Percentiles rank a stretch among this genome's conserved stretches.
Conservation (phyloP, 257 asterid genomes). For the Prunella vulgaris region DNA sequence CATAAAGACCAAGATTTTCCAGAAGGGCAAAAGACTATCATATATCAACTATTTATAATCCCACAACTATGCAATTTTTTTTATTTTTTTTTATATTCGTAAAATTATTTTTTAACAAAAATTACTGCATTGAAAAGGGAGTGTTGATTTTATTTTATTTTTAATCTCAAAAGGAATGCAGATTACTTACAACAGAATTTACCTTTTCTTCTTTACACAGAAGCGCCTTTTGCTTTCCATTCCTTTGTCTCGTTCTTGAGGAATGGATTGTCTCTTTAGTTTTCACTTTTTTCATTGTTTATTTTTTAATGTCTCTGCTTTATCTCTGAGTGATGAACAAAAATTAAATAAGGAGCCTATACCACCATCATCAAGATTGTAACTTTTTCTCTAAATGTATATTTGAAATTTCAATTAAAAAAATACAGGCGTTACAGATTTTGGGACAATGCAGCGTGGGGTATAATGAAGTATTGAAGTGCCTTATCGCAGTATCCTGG, state of each 20-base stretch:
- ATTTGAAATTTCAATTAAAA: conserved; percentile 12
- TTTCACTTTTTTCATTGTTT: conserved; percentile 14
- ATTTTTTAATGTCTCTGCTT: not conserved
- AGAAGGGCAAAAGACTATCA: not conserved
- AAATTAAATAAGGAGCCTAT: conserved; percentile 16
- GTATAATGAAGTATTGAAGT: not conserved
- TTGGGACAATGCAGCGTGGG: conserved; percentile 10
- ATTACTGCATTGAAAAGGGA: not conserved
- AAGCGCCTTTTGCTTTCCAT: conserved; percentile 41
- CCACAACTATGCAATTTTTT: not conserved
- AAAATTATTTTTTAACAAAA: too few species aligned
- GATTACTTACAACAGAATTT: conserved; percentile 26
- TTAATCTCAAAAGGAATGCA: not conserved
- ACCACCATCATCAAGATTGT: not conserved
- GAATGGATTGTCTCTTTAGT: conserved; percentile 24
- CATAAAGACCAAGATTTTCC: conserved; percentile 17
- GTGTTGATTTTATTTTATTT: not conserved
- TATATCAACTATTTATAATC: not conserved
- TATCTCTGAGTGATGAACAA: not conserved
- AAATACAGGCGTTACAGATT: not conserved
- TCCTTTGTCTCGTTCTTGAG: conserved; percentile 29
- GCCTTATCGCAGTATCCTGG: too few species aligned
- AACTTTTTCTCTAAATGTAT: not conserved
- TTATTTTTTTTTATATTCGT: not conserved
- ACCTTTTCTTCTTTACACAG: conserved; percentile 39